Percentiles rank a stretch among this genome's conserved stretches.
phyloP scores from a whole-genome alignment of 2,329 filamentous ascomycete species.

The Huntiella omanensis region DNA sequence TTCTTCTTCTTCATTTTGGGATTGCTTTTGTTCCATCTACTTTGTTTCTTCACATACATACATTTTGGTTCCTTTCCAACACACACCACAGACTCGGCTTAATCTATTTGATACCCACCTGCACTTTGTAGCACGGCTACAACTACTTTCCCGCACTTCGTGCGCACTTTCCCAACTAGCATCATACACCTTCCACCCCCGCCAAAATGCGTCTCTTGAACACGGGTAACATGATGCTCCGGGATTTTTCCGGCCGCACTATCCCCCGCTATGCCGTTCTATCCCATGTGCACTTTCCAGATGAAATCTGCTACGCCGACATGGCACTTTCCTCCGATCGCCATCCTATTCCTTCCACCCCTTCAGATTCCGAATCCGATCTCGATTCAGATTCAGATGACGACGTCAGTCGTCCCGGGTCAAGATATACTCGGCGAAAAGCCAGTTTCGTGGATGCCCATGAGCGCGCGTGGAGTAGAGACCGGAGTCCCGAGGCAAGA shows the following conservation, averaged over 20 bases:
- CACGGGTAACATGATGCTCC: constrained; percentile 7
- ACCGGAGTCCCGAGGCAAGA: background rate
- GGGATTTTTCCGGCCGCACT: constrained; percentile 4
- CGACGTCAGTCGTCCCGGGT: background rate
- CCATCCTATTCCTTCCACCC: too few relatives aligned
- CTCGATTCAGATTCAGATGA: background rate
- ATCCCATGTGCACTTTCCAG: constrained; percentile 6
- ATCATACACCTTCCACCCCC: background rate
- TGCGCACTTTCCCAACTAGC: too few relatives aligned
- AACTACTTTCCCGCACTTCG: too few relatives aligned
- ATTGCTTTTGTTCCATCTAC: background rate
- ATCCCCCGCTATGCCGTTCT: constrained; percentile 8
- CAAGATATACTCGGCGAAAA: background rate
- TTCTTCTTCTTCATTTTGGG: background rate
- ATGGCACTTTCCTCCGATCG: constrained; percentile 2
- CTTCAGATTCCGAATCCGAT: background rate
- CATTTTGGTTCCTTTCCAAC: background rate
- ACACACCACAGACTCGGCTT: background rate
- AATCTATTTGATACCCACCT: too few relatives aligned
- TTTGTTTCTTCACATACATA: background rate
- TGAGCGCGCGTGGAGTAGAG: background rate
- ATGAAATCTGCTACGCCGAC: constrained; percentile 8
- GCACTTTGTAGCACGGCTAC: too few relatives aligned
- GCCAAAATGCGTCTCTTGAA: constrained; percentile 9
- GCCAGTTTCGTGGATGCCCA: constrained; percentile 1